phyloP scores from a whole-genome alignment of 1,284 basidiomycete genomes.

The Coriolopsis trogii region DNA sequence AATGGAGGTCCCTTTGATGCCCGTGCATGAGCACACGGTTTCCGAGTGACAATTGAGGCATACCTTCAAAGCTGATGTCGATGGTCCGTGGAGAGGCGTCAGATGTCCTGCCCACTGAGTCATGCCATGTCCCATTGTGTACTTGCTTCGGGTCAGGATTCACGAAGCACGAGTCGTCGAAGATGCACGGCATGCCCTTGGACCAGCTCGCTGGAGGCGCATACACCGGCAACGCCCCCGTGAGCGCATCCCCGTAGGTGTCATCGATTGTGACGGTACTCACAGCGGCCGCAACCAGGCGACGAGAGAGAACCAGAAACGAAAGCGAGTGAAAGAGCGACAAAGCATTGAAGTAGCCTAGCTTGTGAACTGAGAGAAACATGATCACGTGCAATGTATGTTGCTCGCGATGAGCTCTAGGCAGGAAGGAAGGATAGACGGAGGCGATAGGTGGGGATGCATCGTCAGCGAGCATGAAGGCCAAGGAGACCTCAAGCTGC shows the following conservation, averaged over 20 bases:
- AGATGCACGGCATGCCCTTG: slow-evolving; percentile 7
- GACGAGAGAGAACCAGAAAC: slow-evolving; percentile 1
- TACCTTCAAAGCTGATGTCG: slow-evolving; percentile 20
- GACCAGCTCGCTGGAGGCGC: slow-evolving; percentile 14
- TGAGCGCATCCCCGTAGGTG: slow-evolving; percentile 17
- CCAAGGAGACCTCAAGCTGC: neutral
- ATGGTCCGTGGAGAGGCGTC: slow-evolving; percentile 18
- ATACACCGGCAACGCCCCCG: slow-evolving; percentile 16
- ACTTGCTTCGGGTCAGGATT: slow-evolving; percentile 11
- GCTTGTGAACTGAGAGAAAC: neutral
- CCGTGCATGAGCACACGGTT: neutral
- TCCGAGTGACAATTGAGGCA: neutral
- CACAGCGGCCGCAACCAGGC: slow-evolving; percentile 1
- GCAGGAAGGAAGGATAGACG: neutral
- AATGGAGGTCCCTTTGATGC: slow-evolving; percentile 13
- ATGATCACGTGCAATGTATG: neutral
- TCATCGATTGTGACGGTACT: slow-evolving; percentile 20
- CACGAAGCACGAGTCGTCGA: slow-evolving; percentile 9
- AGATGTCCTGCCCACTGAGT: slow-evolving; percentile 7
- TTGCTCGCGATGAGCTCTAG: neutral
- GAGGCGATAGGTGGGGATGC: neutral
- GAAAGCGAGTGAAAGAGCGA: slow-evolving; percentile 2
- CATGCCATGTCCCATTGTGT: slow-evolving; percentile 19
- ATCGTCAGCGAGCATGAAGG: neutral
- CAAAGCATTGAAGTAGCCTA: neutral